Base-by-base conservation (phyloP, 106 monocot genomes). In the Phalaenopsis aphrodite region DNA sequence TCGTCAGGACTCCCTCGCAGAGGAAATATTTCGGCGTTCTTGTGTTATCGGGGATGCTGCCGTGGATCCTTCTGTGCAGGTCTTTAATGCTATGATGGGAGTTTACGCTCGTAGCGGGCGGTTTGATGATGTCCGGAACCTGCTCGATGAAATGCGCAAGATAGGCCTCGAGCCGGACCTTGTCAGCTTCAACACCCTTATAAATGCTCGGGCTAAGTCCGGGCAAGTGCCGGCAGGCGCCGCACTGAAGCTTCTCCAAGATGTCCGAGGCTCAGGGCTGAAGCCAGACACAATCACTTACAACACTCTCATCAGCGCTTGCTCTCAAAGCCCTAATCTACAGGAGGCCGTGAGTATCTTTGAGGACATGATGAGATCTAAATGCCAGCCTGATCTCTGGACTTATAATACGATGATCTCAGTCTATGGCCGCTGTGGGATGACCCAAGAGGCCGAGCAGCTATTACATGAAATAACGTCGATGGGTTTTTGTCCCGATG, bases 1-100 rank as follows among this genome's bases (percentile, higher is more conserved):
- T 65, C 77, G 69, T 41, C 94, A 99, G 85, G 86, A 85, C 38
- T 66, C 78, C 18, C 78, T 93, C 30, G 98, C 98, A 1, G 93
- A 88, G 56, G 91, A 95, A 78, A 80, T 99, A 36, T 99, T 99
- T 81, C 42, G 21, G n/a, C 85, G 90, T 17, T 76, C 80, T 36
- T 81, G 48, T 8, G 83, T 49, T 49, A 45, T 80, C 45, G 86
- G 80, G 16, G 75, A 41, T 55, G 85, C 37, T 18, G 41, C 71
- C 4, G 37, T 55, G 10, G 83, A 76, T 18, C 74, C 84, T 14
- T 81, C 86, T 16, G 90, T 92, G 52, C 98, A 99, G 89, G 94
- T 99, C 17, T 99, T 89, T 72, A 99, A 99, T 55, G 92, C 98
- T 10, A 93, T 99, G 91, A 95, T 99, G 98, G 98, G 93, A 1